phyloP scores from a whole-genome alignment of 805 yeast genomes.

The Wickerhamomyces silvicola region DNA sequence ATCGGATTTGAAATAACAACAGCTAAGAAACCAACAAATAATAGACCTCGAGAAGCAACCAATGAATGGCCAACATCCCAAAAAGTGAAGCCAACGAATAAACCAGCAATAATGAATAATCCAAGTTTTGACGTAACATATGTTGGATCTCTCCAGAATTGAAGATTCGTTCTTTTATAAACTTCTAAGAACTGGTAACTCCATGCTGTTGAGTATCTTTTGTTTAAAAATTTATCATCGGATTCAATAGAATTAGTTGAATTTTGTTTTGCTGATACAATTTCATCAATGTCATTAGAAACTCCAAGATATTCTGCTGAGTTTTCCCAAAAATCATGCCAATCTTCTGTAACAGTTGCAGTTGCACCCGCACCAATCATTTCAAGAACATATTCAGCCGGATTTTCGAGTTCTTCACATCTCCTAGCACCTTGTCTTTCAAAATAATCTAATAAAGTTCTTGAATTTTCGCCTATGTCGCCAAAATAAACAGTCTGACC shows the following conservation, averaged over 20 bases:
- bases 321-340: conserved; percentile 34
- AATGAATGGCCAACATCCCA: conserved; percentile 47
- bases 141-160: conserved; percentile 52
- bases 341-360: conserved; percentile 33
- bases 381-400: conserved; percentile 65
- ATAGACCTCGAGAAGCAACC: conserved; percentile 51
- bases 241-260: conserved; percentile 3
- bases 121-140: conserved; percentile 56
- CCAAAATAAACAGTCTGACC: conserved; percentile 68
- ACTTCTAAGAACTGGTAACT: conserved; percentile 35
- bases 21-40: conserved; percentile 55
- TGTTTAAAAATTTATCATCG: conserved; percentile 5
- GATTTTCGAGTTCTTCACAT: conserved; percentile 50
- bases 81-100: conserved; percentile 70
- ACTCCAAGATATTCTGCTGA: conserved; percentile 27
- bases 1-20: conserved; percentile 47
- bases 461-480: conserved; percentile 54
- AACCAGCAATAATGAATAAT: conserved; percentile 44
- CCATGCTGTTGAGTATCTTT: conserved; percentile 33
- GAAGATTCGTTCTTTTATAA: conserved; percentile 32
- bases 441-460: conserved; percentile 50
- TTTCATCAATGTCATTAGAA: conserved; percentile 23
- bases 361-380: conserved; percentile 74
- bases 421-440: conserved; percentile 61
- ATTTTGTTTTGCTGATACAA: conserved; percentile 21